Base-by-base conservation (phyloP, 495 filamentous ascomycete genomes). In the Talaromyces ruber region DNA sequence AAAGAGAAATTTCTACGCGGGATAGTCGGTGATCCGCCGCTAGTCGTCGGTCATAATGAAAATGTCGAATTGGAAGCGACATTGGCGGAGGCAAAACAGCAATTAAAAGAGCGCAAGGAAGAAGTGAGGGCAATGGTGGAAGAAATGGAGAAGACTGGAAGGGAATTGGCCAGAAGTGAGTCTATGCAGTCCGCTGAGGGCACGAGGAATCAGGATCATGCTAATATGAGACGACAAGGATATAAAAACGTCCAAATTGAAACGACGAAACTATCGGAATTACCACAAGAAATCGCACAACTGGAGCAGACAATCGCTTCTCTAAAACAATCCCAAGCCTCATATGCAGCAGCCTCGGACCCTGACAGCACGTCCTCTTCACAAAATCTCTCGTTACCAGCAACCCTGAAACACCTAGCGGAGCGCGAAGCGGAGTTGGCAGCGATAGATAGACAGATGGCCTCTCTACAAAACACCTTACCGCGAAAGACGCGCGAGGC, bases 1-100 rank as follows among this genome's bases (percentile, higher is more conserved):
- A 97, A 97, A 80, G 93, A 98, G 66, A 94, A 97, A 73, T 84
- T 88, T 67, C 83, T 97, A 61, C 94, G 95, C 76, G 90, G 91
- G 64, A 97, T 97, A 76, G 91, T 93, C 18, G 89, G 88, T 65
- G 91, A 97, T 60, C 90, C 92, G 37, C 93, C 92, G 1, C 79
- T 91, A 14, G 86, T 97, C 45, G 88, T 96, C 61, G 88, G 87
- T 16, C 82, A 87, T 50, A 81, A 87, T 65, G 92, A 97, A 64
- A 97, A 96, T 71, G 81, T 87, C 18, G 87, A 89, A 59, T 78
- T 97, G 30, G 93, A 96, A 70, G 81, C 78, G 50, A 73, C 84
- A 62, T 81, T 97, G 28, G 78, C 79, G 4, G 82, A 78, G 24
- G 85, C 88, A 24, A 98, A 98, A 64, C 85, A 86, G 1, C 80